These are phyloP conservation scores for Xylaria telfairii DNA, from an alignment of 495 filamentous ascomycete species.

Conservation along the genomic window DNA sequence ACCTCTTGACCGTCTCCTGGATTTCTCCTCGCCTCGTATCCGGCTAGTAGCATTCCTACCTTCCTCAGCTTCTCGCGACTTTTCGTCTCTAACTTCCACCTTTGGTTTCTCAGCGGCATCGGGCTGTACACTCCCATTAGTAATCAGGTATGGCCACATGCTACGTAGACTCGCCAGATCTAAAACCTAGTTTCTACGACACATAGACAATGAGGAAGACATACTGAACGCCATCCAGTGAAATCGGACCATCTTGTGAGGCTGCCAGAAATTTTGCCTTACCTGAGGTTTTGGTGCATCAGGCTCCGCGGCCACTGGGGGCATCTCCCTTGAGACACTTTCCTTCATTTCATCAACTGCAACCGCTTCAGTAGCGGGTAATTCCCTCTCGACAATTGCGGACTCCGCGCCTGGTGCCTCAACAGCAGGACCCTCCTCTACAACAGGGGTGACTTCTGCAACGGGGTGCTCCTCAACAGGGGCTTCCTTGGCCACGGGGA, in stretches of 20 bases:
- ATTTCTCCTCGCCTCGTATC: slow-evolving; percentile 42
- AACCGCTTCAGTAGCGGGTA: neutral
- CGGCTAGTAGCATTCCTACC: slow-evolving; percentile 45
- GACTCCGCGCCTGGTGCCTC: slow-evolving; percentile 10
- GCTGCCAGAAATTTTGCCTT: slow-evolving; percentile 30
- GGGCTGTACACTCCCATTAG: slow-evolving; percentile 20
- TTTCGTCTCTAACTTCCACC: slow-evolving; percentile 28
- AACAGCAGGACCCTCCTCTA: slow-evolving; percentile 14
- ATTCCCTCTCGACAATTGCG: neutral
- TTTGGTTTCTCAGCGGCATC: slow-evolving; percentile 18
- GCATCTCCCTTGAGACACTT: slow-evolving; percentile 25
- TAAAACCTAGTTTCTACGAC: slow-evolving; percentile 23
- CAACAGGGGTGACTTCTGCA: neutral
- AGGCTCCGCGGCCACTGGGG: slow-evolving; percentile 25
- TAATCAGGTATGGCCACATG: neutral
- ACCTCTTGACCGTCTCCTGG: slow-evolving; percentile 45
- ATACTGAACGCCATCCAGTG: slow-evolving; percentile 28
- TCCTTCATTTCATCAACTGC: slow-evolving; percentile 21
- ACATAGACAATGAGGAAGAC: slow-evolving; percentile 24
- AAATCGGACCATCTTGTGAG: slow-evolving; percentile 26
- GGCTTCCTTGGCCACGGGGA: slow-evolving; percentile 12
- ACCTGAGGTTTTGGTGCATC: slow-evolving; percentile 30
- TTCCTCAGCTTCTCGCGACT: slow-evolving; percentile 39
- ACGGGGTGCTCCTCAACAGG: slow-evolving; percentile 2
- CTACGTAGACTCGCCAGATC: slow-evolving; percentile 13